Evolutionary conservation across 2,329 filamentous ascomycete species (phyloP).

Genomic region (Talaromyces pinophilus): DNA sequence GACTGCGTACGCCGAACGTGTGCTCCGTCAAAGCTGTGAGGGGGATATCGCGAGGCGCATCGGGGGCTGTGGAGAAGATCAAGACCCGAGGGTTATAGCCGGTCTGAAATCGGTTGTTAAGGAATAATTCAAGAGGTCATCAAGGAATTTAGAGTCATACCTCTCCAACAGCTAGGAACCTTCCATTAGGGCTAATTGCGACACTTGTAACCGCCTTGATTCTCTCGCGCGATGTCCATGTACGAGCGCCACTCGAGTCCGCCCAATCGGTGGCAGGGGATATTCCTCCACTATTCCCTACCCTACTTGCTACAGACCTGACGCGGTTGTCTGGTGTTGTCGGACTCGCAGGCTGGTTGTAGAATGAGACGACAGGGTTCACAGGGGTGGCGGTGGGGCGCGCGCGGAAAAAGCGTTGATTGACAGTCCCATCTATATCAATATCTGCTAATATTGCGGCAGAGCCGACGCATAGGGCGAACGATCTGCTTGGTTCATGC

Average conservation of each 20-base stretch:
- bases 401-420: slow-evolving; percentile 88
- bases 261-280: slow-evolving; percentile 54
- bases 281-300: slow-evolving; percentile 48
- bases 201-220: slow-evolving; percentile 94
- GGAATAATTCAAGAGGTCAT: not conserved
- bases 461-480: slow-evolving; percentile 90
- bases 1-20: slow-evolving; percentile 80
- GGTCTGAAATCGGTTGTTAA: slow-evolving; percentile 53
- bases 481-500: slow-evolving; percentile 66
- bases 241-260: slow-evolving; percentile 66
- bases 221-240: slow-evolving; percentile 84
- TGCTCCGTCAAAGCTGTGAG: slow-evolving; percentile 87
- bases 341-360: slow-evolving; percentile 58
- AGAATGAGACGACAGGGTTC: slow-evolving; percentile 59
- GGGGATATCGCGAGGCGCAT: slow-evolving; percentile 76
- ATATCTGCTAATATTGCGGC: slow-evolving; percentile 88
- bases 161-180: slow-evolving; percentile 87
- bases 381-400: slow-evolving; percentile 69
- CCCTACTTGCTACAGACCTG: slow-evolving; percentile 59
- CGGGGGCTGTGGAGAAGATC: slow-evolving; percentile 77
- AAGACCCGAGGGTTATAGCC: slow-evolving; percentile 90
- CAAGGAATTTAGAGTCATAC: slow-evolving; percentile 39
- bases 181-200: slow-evolving; percentile 81
- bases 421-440: slow-evolving; percentile 62
- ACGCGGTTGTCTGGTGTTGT: slow-evolving; percentile 58